phyloP scores from a whole-genome alignment of 2,329 filamentous ascomycete genomes.

The Colletotrichum melonis region DNA sequence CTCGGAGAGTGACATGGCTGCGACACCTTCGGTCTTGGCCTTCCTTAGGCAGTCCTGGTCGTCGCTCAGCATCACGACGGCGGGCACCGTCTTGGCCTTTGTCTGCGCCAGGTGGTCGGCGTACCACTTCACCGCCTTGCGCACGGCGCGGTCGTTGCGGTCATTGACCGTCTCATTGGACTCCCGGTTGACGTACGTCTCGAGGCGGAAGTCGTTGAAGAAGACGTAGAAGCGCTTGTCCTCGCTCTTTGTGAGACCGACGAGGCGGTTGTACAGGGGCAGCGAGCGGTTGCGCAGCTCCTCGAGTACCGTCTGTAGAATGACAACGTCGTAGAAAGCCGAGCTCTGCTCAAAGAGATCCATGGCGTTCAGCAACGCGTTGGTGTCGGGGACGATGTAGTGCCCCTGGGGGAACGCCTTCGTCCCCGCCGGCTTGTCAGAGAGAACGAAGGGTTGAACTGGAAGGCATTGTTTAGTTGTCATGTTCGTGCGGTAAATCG shows the following conservation, averaged over 20 bases:
- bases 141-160: slow-evolving; percentile 91
- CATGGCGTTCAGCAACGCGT: slow-evolving; percentile 95
- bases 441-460: slow-evolving; percentile 89
- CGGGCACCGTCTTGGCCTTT: slow-evolving; percentile 72
- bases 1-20: slow-evolving; percentile 74
- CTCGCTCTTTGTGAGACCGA: slow-evolving; percentile 92
- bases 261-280: slow-evolving; percentile 92
- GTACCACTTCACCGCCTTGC: slow-evolving; percentile 91
- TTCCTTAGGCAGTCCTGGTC: slow-evolving; percentile 89
- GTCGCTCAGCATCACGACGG: slow-evolving; percentile 93
- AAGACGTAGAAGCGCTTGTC: slow-evolving; percentile 99
- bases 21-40: slow-evolving; percentile 79
- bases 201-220: slow-evolving; percentile 96
- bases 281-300: slow-evolving; percentile 94
- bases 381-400: slow-evolving; percentile 96
- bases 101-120: slow-evolving; percentile 79
- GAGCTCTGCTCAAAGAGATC: slow-evolving; percentile 94
- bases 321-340: slow-evolving; percentile 95
- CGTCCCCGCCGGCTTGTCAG: slow-evolving; percentile 87
- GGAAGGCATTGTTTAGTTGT: slow-evolving; percentile 6
- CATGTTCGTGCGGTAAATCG: neutral
- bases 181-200: slow-evolving; percentile 85
- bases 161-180: slow-evolving; percentile 92
- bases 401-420: slow-evolving; percentile 86
- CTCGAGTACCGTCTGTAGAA: slow-evolving; percentile 95